Percentiles rank a stretch among this genome's conserved stretches.
phyloP scores from a whole-genome alignment of 2,329 filamentous ascomycete genomes.

The Calonectria fujianensis region DNA sequence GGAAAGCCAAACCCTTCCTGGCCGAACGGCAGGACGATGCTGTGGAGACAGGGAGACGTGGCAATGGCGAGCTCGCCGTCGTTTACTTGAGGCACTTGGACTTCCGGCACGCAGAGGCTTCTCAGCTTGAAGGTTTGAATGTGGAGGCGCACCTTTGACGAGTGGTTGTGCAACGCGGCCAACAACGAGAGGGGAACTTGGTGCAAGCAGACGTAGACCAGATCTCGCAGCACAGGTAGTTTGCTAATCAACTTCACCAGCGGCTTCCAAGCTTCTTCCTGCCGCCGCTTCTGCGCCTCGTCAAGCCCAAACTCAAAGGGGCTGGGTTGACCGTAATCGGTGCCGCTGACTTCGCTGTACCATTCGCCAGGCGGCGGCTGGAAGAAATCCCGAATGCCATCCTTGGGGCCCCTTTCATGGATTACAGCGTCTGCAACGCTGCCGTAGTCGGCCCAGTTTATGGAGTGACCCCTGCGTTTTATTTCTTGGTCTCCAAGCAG shows the following conservation, averaged over 20 bases:
- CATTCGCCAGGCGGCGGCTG: neutral
- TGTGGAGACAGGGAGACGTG: neutral
- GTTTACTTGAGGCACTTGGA: neutral
- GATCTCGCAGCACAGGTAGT: neutral
- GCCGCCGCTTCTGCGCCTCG: neutral
- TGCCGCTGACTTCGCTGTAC: neutral
- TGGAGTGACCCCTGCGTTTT: neutral
- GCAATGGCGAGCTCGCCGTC: neutral
- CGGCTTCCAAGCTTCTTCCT: neutral
- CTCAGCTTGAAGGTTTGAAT: neutral
- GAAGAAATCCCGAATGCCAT: neutral
- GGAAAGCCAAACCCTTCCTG: neutral
- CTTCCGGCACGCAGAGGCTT: neutral
- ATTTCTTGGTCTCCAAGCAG: neutral
- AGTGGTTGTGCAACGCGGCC: neutral
- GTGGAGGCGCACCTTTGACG: neutral
- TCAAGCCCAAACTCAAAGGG: neutral
- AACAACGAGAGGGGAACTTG: neutral
- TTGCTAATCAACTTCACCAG: neutral
- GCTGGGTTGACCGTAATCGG: neutral
- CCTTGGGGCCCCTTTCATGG: neutral
- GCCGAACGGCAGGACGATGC: neutral
- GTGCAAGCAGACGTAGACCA: neutral
- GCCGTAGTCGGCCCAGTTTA: neutral
- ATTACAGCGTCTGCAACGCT: neutral